Evolutionary conservation across 108 stramenopile genomes (phyloP).

Genomic region (Skeletonema menzelii): DNA sequence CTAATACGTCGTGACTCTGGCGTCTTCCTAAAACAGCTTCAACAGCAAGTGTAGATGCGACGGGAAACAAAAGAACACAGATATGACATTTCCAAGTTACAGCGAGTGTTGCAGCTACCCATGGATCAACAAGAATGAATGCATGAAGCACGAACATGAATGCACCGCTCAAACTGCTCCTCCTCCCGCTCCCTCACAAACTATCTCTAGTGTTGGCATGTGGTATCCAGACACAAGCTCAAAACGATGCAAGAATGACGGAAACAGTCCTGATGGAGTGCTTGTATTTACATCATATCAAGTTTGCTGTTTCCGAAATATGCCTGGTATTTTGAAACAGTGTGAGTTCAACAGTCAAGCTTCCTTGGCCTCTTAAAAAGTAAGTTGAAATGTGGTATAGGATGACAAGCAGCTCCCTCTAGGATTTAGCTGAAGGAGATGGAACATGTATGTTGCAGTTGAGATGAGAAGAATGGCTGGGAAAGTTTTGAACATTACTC

Average conservation of each 20-base stretch:
- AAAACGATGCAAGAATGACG: conserved; percentile 26
- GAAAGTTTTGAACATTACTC: neutral
- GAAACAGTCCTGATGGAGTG: conserved; percentile 4
- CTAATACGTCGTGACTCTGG: neutral
- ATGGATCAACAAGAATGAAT: neutral
- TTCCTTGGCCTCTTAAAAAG: neutral
- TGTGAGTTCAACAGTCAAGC: neutral
- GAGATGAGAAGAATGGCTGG: neutral
- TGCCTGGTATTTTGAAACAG: neutral
- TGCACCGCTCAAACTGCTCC: neutral
- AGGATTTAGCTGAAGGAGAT: too few species aligned
- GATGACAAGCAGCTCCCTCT: too few species aligned
- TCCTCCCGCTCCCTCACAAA: neutral
- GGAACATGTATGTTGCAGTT: neutral
- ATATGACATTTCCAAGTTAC: neutral
- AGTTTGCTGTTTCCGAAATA: neutral
- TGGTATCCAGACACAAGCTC: conserved; percentile 11
- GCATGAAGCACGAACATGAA: neutral
- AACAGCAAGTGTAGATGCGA: neutral
- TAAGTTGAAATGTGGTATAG: too few species aligned
- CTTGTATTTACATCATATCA: neutral
- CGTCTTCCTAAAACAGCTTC: neutral
- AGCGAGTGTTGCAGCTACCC: neutral
- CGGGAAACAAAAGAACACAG: neutral
- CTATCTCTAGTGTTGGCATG: neutral